A percentile compares a stretch with the other conserved stretches of the same genome.
These are phyloP conservation scores for Elsinoe batatas DNA, from an alignment of 2,329 filamentous ascomycete species.

Conservation along the genomic window DNA sequence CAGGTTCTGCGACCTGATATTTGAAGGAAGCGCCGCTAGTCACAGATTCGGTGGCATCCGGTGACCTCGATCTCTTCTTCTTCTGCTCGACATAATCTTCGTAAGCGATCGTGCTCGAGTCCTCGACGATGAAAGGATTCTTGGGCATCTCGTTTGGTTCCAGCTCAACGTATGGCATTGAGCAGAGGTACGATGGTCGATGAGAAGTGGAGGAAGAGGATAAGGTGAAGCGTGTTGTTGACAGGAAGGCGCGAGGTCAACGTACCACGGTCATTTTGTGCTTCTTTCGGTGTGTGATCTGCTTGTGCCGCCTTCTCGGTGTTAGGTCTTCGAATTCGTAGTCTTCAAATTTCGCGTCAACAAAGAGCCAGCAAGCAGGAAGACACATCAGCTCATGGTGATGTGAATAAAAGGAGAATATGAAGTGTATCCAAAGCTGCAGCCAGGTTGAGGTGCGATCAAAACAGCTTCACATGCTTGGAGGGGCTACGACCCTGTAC, in stretches of 20 bases:
- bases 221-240: background rate
- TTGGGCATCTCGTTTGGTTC: background rate
- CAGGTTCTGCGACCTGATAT: background rate
- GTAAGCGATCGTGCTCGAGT: slow-evolving; percentile 14
- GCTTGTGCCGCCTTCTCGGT: background rate
- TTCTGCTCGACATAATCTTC: slow-evolving; percentile 11
- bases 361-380: slow-evolving; percentile 11
- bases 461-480: background rate
- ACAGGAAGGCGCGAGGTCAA: background rate
- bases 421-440: background rate
- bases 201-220: background rate
- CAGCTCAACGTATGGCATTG: slow-evolving; percentile 8
- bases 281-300: background rate
- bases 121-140: slow-evolving; percentile 4
- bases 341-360: slow-evolving; percentile 11
- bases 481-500: background rate
- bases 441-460: too few species aligned
- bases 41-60: slow-evolving; percentile 1
- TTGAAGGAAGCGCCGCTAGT: slow-evolving; percentile 4
- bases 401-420: background rate
- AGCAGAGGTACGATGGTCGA: background rate
- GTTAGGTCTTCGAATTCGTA: background rate
- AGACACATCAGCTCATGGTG: slow-evolving; percentile 8
- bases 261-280: slow-evolving; percentile 4
- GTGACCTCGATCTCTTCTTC: background rate